These are phyloP conservation scores for Nemania bipapillata DNA, from an alignment of 2,329 filamentous ascomycete genomes.

Conservation along the genomic window DNA sequence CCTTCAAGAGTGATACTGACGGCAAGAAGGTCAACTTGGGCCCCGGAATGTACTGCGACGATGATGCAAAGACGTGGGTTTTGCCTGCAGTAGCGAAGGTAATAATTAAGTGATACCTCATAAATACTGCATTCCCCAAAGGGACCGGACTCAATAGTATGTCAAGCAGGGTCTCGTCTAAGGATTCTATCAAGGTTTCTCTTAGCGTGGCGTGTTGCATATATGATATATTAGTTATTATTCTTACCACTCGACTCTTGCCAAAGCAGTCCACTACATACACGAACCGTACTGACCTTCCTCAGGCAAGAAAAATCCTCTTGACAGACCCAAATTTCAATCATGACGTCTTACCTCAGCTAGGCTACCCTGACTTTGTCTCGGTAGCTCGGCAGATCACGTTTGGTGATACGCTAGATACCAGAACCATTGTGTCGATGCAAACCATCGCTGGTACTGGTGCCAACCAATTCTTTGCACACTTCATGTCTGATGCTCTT, in stretches of 20 bases:
- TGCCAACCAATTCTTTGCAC: conserved; percentile 50
- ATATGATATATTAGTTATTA: background rate
- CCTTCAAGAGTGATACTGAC: background rate
- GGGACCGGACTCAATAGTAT: background rate
- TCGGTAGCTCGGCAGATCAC: conserved; percentile 45
- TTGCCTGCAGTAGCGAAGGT: conserved; percentile 52
- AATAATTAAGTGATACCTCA: conserved; percentile 3
- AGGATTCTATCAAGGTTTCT: background rate
- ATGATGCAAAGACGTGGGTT: conserved; percentile 53
- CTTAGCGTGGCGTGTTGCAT: background rate
- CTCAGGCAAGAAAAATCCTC: conserved; percentile 20
- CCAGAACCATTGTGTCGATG: conserved; percentile 44
- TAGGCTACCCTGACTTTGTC: conserved; percentile 43
- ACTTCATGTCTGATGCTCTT: conserved; percentile 42
- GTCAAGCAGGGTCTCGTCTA: background rate
- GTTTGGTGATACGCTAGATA: conserved; percentile 39
- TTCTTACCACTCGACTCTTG: background rate
- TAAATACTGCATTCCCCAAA: background rate
- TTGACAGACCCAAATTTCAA: background rate
- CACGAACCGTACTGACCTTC: background rate
- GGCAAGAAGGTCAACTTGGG: conserved; percentile 15
- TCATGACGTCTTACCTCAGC: conserved; percentile 34
- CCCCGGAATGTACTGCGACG: conserved; percentile 55
- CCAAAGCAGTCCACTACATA: background rate
- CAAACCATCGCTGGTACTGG: conserved; percentile 55